Evolutionary conservation across 768 basidiomycete genomes (phyloP).

Genomic region (Saitozyma sp.): DNA sequence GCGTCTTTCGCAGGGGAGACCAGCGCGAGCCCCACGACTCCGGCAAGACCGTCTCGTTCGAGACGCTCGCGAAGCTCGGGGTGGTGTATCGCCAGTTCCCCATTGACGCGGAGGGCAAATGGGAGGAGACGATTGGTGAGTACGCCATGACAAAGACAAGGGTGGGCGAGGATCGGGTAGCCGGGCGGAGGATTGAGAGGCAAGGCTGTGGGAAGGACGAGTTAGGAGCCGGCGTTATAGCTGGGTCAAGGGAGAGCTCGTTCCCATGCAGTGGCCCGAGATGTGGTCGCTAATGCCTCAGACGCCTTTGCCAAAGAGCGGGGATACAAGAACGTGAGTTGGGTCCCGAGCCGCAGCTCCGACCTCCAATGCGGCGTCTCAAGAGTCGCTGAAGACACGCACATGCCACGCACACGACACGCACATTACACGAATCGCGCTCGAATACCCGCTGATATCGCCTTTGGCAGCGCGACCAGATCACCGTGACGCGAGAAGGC

Average conservation of each 20-base stretch:
- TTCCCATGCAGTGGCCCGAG: too few species aligned
- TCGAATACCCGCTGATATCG: too few species aligned
- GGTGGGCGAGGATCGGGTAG: too few species aligned
- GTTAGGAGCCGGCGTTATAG: too few species aligned
- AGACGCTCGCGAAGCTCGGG: constrained; percentile 61
- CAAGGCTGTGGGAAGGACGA: too few species aligned
- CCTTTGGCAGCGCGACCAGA: constrained; percentile 60
- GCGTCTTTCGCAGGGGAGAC: constrained; percentile 67
- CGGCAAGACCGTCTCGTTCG: constrained; percentile 56
- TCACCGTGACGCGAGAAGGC: constrained; percentile 73
- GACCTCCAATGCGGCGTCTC: background rate
- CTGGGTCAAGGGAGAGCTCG: too few species aligned
- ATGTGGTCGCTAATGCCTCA: constrained; percentile 34
- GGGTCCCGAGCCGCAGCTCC: background rate
- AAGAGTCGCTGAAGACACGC: too few species aligned
- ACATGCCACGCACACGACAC: too few species aligned
- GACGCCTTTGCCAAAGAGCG: constrained; percentile 67
- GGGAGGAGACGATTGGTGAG: constrained; percentile 47
- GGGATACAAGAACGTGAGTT: constrained; percentile 69
- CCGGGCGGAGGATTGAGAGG: constrained; percentile 1
- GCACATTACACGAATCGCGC: too few species aligned
- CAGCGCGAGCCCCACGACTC: constrained; percentile 79
- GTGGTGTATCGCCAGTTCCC: constrained; percentile 71
- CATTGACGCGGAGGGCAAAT: constrained; percentile 60
- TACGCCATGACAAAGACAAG: background rate